Base-by-base conservation (phyloP, 225 moss, liverwort and hornwort genomes). In the Lunularia cruciata region DNA sequence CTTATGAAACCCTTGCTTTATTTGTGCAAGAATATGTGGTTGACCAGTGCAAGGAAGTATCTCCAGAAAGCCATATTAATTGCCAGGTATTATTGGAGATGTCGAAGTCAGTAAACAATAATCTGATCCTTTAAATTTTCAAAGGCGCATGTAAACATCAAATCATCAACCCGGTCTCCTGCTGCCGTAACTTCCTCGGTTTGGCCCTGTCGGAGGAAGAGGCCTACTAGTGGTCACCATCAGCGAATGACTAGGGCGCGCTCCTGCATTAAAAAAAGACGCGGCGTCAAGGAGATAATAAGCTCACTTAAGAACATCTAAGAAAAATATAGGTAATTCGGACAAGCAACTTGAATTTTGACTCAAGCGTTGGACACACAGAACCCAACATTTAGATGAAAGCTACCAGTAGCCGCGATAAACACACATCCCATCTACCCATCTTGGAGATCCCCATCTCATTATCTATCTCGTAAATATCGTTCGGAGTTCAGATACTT, bases 121-220 rank as follows among this genome's bases (percentile, higher is more conserved):
- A 72, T 49, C 57, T 68, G 63, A 72, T 56, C 72, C 64, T 73
- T 53, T 20, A 57, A 52, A 55, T 65, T 69, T 66, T 65, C 67
- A 39, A 66, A 60, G 39, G 73, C 31, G 49, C 39, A 63, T 47
- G 60, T 30, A 35, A 47, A 23, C 45, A 71, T 61, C 32, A 48
- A 68, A 70, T 38, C 26, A 63, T 72, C 68, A 82, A 78, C 55
- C 43, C 13, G 78, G 51, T 65, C 78, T 75, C 67, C 75, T 82
- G 71, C 61, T 67, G 33, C 70, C 74, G 28, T 77, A 72, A 42
- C 45, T 37, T 69, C 60, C 60, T 48, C 75, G 75, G 27, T 63
- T 43, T 31, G 78, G 78, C 59, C 67, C 78, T 60, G 82, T 39
- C 16, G 73, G 73, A 73, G 77, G 82, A 68, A 73, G 82, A 19